Base-by-base conservation (phyloP, 2,329 filamentous ascomycete genomes). In the Claviceps capensis region DNA sequence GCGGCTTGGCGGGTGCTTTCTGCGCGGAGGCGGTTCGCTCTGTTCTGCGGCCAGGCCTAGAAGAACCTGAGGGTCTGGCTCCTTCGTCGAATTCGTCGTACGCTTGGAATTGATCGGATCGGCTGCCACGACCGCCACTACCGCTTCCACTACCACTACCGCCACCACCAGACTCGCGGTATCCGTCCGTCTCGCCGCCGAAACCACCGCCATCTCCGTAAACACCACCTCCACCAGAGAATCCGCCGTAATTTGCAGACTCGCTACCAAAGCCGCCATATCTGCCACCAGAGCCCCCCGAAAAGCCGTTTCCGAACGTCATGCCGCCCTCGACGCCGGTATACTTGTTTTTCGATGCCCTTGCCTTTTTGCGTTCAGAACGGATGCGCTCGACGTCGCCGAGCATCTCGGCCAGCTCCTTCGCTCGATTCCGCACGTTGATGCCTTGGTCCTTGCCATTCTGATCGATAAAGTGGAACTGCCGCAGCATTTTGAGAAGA, bases 371-470 rank as follows among this genome's bases (percentile, higher is more conserved):
- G 59, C 82, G 79, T 69, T 86, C 82, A 40, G 82, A 64, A 55
- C 86, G 81, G 60, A 97, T 95, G 17, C 84, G 79, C 17, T 97
- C 91, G 54, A 96, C 88, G 60, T 98, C 93, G 61, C 87, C 77
- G 48, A 98, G 76, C n/a, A 98, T 79, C 57, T 98, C 94, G 13
- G 88, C 86, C 49, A 98, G 76, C 71, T 98, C 93, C 71, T 96
- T 96, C 59, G 93, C 89, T 58, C 93, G 81, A 71, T 97, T 97
- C 59, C 93, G 85, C 54, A 98, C 93, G 64, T 98, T 98, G 69
- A 98, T 82, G 55, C 93, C 93, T 69, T 98, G 93, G 65, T 98
- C 93, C 69, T 98, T 98, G 67, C 93, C 93, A 68, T 97, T 97
- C 65, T 81, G 77, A 65, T 98, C 82, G 68, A 98, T 97, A 70